These are phyloP conservation scores for Claviceps purpurea DNA, from an alignment of 2,329 filamentous ascomycete genomes.

Conservation along the genomic window DNA sequence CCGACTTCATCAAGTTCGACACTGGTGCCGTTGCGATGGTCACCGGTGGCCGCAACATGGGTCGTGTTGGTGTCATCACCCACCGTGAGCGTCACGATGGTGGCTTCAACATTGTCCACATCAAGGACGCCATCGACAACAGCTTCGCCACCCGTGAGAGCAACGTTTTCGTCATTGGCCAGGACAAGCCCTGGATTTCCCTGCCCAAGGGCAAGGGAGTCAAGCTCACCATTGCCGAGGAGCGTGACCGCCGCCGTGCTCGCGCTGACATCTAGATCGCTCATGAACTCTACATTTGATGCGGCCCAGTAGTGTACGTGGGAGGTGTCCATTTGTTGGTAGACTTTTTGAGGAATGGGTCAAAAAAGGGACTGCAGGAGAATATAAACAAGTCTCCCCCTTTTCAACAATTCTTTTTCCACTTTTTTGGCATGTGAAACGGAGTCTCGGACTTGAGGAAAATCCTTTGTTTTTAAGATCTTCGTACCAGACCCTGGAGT, in stretches of 20 bases:
- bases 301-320: constrained; percentile 6
- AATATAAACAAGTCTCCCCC: background rate
- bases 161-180: constrained; percentile 99
- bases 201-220: constrained; percentile 99
- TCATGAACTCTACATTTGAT: background rate
- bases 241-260: constrained; percentile 94
- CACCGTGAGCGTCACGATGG: constrained; percentile 99
- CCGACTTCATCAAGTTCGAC: constrained; percentile 97
- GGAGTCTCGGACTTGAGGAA: constrained; percentile 29
- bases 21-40: constrained; percentile 96
- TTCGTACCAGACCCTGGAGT: constrained; percentile 13
- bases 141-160: constrained; percentile 96
- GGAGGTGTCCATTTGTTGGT: constrained; percentile 1
- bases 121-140: constrained; percentile 99
- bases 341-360: constrained; percentile 10
- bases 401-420: background rate
- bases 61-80: constrained; percentile 99
- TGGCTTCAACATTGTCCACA: constrained; percentile 99
- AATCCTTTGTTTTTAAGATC: constrained; percentile 17
- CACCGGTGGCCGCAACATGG: constrained; percentile 99
- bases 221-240: constrained; percentile 97
- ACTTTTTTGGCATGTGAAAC: constrained; percentile 20
- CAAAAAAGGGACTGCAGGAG: background rate
- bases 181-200: constrained; percentile 98
- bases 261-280: constrained; percentile 34